Percentiles rank a stretch among this genome's conserved stretches.
These are phyloP conservation scores for Sarcodon sp. DNA, from an alignment of 768 basidiomycete genomes.

Conservation along the genomic window DNA sequence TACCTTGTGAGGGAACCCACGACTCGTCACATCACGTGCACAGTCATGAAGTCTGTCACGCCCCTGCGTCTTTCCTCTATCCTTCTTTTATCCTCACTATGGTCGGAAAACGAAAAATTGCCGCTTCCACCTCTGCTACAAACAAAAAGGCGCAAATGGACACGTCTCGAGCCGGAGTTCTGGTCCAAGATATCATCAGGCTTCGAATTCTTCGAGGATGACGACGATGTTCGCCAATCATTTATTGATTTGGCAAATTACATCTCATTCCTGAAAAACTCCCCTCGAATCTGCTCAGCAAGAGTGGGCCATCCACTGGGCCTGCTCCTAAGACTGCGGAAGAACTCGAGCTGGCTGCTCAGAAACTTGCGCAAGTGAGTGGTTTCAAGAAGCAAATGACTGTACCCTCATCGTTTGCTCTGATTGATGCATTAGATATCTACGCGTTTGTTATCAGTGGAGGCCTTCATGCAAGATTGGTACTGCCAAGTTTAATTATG, in stretches of 20 bases:
- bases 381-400: constrained; percentile 41
- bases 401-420: constrained; percentile 12
- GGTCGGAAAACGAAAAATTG: not conserved
- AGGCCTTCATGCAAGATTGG: constrained; percentile 34
- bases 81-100: no score
- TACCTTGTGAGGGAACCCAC: no score
- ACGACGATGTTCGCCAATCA: constrained; percentile 15
- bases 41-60: no score
- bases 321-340: constrained; percentile 21
- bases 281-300: not conserved
- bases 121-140: constrained; percentile 8
- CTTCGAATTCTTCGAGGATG: constrained; percentile 22
- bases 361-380: constrained; percentile 31
- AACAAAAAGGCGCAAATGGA: constrained; percentile 17
- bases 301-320: not conserved
- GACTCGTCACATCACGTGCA: no score
- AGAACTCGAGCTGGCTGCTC: constrained; percentile 27
- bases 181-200: constrained; percentile 22
- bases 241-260: constrained; percentile 21
- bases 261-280: constrained; percentile 17
- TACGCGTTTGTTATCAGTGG: constrained; percentile 25
- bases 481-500: constrained; percentile 34
- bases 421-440: not conserved
- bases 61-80: no score
- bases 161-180: constrained; percentile 17